Base-by-base conservation (phyloP, 108 stramenopile genomes). In the Nitzschia sp. region DNA sequence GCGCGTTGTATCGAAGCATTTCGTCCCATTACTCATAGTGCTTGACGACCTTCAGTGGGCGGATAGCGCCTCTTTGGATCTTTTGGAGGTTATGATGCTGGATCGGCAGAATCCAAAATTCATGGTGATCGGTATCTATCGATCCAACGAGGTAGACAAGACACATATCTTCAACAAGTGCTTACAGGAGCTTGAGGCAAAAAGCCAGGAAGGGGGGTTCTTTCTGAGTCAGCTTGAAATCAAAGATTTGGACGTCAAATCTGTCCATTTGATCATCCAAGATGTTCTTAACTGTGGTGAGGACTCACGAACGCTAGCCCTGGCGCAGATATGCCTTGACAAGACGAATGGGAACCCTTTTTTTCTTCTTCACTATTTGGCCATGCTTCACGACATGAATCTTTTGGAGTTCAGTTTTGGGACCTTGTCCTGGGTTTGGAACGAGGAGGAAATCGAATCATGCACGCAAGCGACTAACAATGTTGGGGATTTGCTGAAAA, bases 111-210 rank as follows among this genome's bases (percentile, higher is more conserved):
- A 24, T 21, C 36, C 23, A 11, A 42, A 42, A n/a, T 15, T 70
- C 26, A 21, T 87, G 55, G 54, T 87, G 34, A 63, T 84, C 19
- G 83, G 83, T 11, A 35, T 70, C 0, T 82, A 80, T 51, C 75
- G 86, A 46, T 77, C 76, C 54, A 72, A 87, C 49, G 83, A 87
- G 53, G 74, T 81, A 6, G 48, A 73, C 11, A 62, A 51, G 1
- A 53, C 49, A 24, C 68, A 71, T 59, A 36, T 32, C 18, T 55
- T 67, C 35, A 9, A 27, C 4, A 18, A 30, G n/a, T 17, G 3
- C 15, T 6, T 73, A 26, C 15, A 31, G 3, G 23, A 35, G 3
- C 4, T 73, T 17, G 26, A 62, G 30, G 18, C 34, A 15, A 61
- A 63, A 25, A 54, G 28, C 9, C n/a, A 6, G 6, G 38, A 42